Evolutionary conservation across 768 basidiomycete species (phyloP), one percentile per base, ranked within the genome.

Genomic region (Rubroboletus pulcherrimus): DNA sequence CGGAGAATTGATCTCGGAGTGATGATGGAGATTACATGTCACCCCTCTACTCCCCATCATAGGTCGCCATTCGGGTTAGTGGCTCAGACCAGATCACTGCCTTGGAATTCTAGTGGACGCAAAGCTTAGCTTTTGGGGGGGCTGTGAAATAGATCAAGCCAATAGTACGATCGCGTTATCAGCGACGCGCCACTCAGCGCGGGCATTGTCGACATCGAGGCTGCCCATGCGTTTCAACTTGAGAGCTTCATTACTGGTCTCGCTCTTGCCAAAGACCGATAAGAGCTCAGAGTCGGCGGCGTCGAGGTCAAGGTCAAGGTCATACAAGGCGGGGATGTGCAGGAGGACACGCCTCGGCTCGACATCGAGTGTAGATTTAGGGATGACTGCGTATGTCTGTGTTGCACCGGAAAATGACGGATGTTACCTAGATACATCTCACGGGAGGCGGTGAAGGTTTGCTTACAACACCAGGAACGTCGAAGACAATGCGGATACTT

Each of bases 101-200:
- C 56, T 34, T 49, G 26, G 3, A 37, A 34, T 40, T 4, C 41
- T 17, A 19, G n/a, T 37, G 29, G 44, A 3, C 33, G 57, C 38
- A 17, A 15, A 34, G 38, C 29, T 47, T 14, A 4, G 37, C 54
- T 21, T 53, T 46, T 54, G 19, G 21, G 19, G 37, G 51, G 34
- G 54, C 51, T 34, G 45, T 58, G 55, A 51, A 26, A 26, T 2
- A 7, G 24, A 57, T 71, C 68, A 80, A 12, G 63, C 77, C 47
- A 70, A 64, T 14, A 89, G 63, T 5, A 82, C 66, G 49, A 91
- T 65, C 43, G 71, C 57, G 8, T 72, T 75, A 44, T 85, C 80
- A 7, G 72, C 79, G 21, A 88, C 77, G 34, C 74, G 76, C 89
- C 89, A 91, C 66, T 89, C 84, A 7, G 86, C 87, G 44, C 65